These are phyloP conservation scores for Soucietia sequanensis DNA, from an alignment of 805 yeast genomes.

Conservation along the genomic window DNA sequence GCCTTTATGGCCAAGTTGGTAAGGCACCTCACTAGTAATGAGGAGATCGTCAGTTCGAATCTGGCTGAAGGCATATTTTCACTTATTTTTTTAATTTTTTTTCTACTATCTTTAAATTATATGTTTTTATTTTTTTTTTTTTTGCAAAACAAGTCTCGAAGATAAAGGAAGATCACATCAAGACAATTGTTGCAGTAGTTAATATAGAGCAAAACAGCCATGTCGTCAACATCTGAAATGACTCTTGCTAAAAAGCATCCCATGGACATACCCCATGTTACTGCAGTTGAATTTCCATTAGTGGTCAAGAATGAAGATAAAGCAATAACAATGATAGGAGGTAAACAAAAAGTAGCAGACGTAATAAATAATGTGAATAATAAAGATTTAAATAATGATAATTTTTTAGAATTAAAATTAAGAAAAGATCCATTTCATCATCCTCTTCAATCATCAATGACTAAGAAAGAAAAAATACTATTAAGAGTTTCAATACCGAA, in stretches of 20 bases:
- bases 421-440: constrained; percentile 51
- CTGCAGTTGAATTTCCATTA: constrained; percentile 78
- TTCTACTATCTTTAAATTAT: too few species aligned
- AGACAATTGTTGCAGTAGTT: too few species aligned
- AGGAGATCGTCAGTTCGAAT: constrained; percentile 4
- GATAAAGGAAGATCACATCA: too few species aligned
- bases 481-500: constrained; percentile 63
- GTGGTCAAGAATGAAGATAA: constrained; percentile 58
- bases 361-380: constrained; percentile 38
- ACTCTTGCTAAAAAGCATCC: constrained; percentile 58
- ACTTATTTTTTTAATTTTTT: constrained; percentile 7
- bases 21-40: constrained; percentile 4
- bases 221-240: too few species aligned
- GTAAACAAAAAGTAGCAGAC: constrained; percentile 41
- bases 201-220: too few species aligned
- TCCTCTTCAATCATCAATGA: constrained; percentile 57
- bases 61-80: constrained; percentile 1
- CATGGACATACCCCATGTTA: constrained; percentile 70
- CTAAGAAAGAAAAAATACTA: constrained; percentile 54
- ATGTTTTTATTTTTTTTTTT: too few species aligned
- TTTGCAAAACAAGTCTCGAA: too few species aligned
- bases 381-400: constrained; percentile 21
- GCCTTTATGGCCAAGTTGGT: constrained; percentile 4
- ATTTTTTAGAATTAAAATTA: constrained; percentile 40
- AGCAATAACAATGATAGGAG: constrained; percentile 74